Conservation (phyloP, 306 rosid species). For the Elaeagnus macrophylla region DNA sequence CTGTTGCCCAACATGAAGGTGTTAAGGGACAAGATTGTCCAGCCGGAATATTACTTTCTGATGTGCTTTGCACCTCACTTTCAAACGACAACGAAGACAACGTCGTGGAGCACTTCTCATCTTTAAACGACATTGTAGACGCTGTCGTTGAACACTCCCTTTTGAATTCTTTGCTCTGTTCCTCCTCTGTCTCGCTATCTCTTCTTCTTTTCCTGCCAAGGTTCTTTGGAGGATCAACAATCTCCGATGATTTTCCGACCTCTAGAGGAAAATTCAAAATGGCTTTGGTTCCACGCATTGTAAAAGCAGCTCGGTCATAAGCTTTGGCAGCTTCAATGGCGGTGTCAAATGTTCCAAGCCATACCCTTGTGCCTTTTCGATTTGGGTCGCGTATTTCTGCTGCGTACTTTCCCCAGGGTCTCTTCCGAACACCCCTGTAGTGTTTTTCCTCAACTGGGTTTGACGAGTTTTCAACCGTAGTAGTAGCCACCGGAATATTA, state of each 20-base stretch:
- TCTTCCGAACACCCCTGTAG: conserved; percentile 39
- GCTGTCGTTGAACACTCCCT: conserved; percentile 8
- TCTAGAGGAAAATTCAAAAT: conserved; percentile 48
- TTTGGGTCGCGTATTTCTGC: conserved; percentile 48
- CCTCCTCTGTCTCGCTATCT: not conserved
- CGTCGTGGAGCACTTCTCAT: too few species aligned
- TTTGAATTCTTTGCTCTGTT: not conserved
- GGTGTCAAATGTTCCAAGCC: conserved; percentile 50
- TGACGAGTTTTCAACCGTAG: not conserved
- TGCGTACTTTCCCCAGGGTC: conserved; percentile 53
- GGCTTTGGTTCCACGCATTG: conserved; percentile 43
- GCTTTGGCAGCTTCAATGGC: conserved; percentile 49
- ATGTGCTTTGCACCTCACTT: too few species aligned
- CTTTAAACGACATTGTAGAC: not conserved
- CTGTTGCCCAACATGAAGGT: conserved; percentile 39
- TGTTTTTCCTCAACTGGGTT: conserved; percentile 13
- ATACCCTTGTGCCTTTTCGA: conserved; percentile 39
- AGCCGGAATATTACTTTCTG: not conserved
- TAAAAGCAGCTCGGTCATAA: conserved; percentile 45
- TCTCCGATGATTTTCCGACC: conserved; percentile 9
- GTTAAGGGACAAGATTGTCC: conserved; percentile 20
- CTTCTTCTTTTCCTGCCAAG: conserved; percentile 23
- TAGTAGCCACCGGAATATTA: not conserved
- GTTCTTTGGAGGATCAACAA: not conserved
- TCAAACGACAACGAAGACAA: too few species aligned